Evolutionary conservation across 192 early-diverging fungal species (phyloP).

Genomic region (Gryganskiella cystojenkinii): DNA sequence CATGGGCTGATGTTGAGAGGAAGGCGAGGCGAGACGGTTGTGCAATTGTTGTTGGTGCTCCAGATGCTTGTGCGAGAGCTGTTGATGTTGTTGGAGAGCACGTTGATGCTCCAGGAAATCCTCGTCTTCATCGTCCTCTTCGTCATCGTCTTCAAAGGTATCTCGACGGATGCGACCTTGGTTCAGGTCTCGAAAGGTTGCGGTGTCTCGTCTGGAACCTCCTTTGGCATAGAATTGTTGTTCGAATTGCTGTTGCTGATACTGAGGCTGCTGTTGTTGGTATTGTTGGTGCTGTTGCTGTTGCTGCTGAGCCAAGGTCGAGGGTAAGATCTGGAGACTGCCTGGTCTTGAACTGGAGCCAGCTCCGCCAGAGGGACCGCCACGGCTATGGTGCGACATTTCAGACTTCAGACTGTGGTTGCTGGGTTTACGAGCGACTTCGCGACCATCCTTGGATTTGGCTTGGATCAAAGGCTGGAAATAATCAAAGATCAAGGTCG

Average conservation of each 20-base stretch:
- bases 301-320: constrained; percentile 33
- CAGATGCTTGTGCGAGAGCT: constrained; percentile 14
- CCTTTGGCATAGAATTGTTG: constrained; percentile 46
- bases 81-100: constrained; percentile 7
- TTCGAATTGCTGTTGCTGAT: constrained; percentile 37
- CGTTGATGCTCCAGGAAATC: not conserved
- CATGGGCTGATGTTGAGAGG: constrained; percentile 17
- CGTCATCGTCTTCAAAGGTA: constrained; percentile 23
- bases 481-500: constrained; percentile 59
- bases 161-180: constrained; percentile 16
- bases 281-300: constrained; percentile 42
- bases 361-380: constrained; percentile 16
- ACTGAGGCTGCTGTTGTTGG: constrained; percentile 42
- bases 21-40: not conserved
- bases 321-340: constrained; percentile 39
- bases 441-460: constrained; percentile 49
- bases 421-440: constrained; percentile 41
- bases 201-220: constrained; percentile 31
- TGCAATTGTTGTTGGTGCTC: not conserved
- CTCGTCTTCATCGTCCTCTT: constrained; percentile 25
- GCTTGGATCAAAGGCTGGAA: constrained; percentile 50
- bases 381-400: constrained; percentile 20
- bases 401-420: constrained; percentile 37
- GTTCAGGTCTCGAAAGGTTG: constrained; percentile 36
- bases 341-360: constrained; percentile 21